phyloP scores from a whole-genome alignment of 495 filamentous ascomycete species.

The Penicillium malachiteum region DNA sequence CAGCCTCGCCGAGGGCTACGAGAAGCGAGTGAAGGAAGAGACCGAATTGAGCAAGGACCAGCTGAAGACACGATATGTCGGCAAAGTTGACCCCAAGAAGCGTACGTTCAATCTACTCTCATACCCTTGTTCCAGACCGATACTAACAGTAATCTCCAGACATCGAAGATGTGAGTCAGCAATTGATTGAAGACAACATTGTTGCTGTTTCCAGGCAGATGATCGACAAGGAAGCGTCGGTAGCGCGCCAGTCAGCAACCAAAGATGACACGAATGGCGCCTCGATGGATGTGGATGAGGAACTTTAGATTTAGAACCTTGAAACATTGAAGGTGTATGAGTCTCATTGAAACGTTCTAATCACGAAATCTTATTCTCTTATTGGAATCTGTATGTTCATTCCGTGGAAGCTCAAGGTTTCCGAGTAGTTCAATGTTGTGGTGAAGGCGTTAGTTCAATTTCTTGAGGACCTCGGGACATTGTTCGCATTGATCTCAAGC shows the following conservation, averaged over 20 bases:
- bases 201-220: slow-evolving; percentile 94
- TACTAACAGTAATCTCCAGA: slow-evolving; percentile 48
- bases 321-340: slow-evolving; percentile 10
- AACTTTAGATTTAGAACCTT: slow-evolving; percentile 42
- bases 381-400: background rate
- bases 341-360: slow-evolving; percentile 24
- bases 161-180: slow-evolving; percentile 91
- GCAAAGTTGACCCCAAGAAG: slow-evolving; percentile 99
- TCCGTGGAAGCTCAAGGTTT: too few species aligned
- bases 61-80: slow-evolving; percentile 97
- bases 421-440: too few species aligned
- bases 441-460: too few species aligned
- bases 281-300: slow-evolving; percentile 60
- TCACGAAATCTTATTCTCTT: slow-evolving; percentile 20
- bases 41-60: slow-evolving; percentile 95
- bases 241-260: slow-evolving; percentile 49
- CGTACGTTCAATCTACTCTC: slow-evolving; percentile 47
- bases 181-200: slow-evolving; percentile 98
- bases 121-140: background rate
- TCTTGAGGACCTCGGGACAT: too few species aligned
- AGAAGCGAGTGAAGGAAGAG: slow-evolving; percentile 98
- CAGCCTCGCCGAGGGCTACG: slow-evolving; percentile 87
- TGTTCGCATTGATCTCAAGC: too few species aligned
- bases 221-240: slow-evolving; percentile 96
- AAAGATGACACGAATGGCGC: slow-evolving; percentile 57